Evolutionary conservation across 2,329 filamentous ascomycete genomes (phyloP).

Genomic region (Plenodomus biglobosus): DNA sequence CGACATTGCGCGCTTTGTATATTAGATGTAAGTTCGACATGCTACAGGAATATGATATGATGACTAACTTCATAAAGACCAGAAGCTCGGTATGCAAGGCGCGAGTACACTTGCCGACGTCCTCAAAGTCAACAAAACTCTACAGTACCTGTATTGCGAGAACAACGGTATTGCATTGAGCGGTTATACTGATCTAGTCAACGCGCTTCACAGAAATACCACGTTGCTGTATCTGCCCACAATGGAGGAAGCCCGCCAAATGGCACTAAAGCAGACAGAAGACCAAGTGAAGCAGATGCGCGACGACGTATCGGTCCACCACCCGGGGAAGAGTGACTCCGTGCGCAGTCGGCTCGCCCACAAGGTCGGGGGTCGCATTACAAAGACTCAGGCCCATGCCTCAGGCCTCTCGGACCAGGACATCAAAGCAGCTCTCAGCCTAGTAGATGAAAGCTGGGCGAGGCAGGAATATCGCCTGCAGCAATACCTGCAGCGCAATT

Average conservation of each 20-base stretch:
- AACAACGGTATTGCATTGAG: slow-evolving; percentile 73
- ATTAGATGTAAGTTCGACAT: slow-evolving; percentile 58
- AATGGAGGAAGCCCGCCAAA: slow-evolving; percentile 63
- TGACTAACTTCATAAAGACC: slow-evolving; percentile 47
- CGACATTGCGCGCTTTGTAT: slow-evolving; percentile 60
- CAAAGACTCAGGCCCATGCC: slow-evolving; percentile 28
- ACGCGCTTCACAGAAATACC: slow-evolving; percentile 66
- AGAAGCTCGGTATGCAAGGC: slow-evolving; percentile 68
- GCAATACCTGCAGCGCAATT: slow-evolving; percentile 52
- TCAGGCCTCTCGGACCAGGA: slow-evolving; percentile 50
- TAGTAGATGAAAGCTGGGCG: slow-evolving; percentile 55
- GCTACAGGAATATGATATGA: too few relatives aligned
- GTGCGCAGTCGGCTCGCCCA: slow-evolving; percentile 39
- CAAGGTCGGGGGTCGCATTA: slow-evolving; percentile 31
- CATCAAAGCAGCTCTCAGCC: slow-evolving; percentile 51
- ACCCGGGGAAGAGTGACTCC: slow-evolving; percentile 35
- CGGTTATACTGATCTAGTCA: slow-evolving; percentile 68
- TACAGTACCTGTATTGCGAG: slow-evolving; percentile 69
- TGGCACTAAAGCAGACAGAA: slow-evolving; percentile 62
- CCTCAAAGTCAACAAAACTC: slow-evolving; percentile 62
- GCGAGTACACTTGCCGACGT: slow-evolving; percentile 70
- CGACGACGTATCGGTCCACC: slow-evolving; percentile 38
- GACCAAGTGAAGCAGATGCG: slow-evolving; percentile 58
- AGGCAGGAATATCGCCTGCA: slow-evolving; percentile 52
- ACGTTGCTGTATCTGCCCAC: slow-evolving; percentile 63